These are phyloP conservation scores for Dittrichia graveolens DNA, from an alignment of 129 eudicot species.

Conservation along the genomic window DNA sequence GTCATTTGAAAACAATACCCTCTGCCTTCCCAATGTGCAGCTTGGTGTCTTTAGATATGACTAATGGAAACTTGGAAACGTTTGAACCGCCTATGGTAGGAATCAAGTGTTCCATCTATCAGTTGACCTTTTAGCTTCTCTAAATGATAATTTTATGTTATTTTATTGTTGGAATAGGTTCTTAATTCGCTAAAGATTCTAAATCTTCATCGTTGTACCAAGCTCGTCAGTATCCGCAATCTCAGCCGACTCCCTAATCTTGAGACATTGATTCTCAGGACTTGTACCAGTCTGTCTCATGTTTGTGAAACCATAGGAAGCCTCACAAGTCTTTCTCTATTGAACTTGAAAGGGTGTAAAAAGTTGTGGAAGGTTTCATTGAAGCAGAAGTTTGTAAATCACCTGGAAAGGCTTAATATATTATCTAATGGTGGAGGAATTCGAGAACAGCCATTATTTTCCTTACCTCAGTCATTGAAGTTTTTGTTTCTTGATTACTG, in stretches of 20 bases:
- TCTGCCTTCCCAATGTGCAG: slow-evolving; percentile 26
- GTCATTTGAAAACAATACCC: slow-evolving; percentile 16
- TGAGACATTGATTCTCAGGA: background rate
- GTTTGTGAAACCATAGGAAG: slow-evolving; percentile 31
- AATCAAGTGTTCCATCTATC: background rate
- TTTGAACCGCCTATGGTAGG: slow-evolving; percentile 36
- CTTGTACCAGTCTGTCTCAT: slow-evolving; percentile 17
- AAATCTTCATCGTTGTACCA: slow-evolving; percentile 29
- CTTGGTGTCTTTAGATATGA: slow-evolving; percentile 32
- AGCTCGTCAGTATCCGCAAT: background rate
- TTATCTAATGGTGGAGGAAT: background rate
- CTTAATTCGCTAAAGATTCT: slow-evolving; percentile 28
- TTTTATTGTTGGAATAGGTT: slow-evolving; percentile 10
- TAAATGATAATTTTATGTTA: background rate
- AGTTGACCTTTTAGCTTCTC: background rate
- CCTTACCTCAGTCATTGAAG: background rate
- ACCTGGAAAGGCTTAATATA: background rate
- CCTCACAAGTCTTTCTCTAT: slow-evolving; percentile 8
- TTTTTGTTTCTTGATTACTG: background rate
- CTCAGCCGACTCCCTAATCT: slow-evolving; percentile 28
- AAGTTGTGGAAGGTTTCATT: background rate
- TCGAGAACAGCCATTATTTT: background rate
- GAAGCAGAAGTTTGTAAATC: too few species aligned
- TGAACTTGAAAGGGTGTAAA: slow-evolving; percentile 4
- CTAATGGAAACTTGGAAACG: slow-evolving; percentile 27